Evolutionary conservation across 306 rosid genomes (phyloP).

Genomic region (Castanopsis chinensis): DNA sequence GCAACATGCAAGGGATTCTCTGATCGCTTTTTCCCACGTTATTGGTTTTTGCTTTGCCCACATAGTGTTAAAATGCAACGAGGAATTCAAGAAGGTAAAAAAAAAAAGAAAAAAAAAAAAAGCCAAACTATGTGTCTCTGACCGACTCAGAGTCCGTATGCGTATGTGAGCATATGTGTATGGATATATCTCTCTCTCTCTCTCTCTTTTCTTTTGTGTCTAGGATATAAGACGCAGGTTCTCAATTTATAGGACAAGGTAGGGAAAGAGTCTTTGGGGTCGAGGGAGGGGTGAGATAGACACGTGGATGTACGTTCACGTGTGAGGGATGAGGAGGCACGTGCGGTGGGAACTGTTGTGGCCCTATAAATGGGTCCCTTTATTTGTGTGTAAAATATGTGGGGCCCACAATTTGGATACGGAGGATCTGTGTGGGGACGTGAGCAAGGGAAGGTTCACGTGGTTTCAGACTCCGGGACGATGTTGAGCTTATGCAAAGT

Average conservation of each 20-base stretch:
- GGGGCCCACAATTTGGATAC: slow-evolving; percentile 67
- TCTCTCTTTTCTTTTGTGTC: slow-evolving; percentile 21
- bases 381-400: background rate
- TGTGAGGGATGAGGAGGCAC: slow-evolving; percentile 38
- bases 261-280: background rate
- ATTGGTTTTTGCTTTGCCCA: background rate
- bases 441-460: slow-evolving; percentile 41
- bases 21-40: slow-evolving; percentile 1
- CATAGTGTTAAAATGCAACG: background rate
- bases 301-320: slow-evolving; percentile 52
- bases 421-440: slow-evolving; percentile 82
- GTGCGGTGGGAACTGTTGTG: slow-evolving; percentile 27
- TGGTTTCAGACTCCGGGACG: slow-evolving; percentile 49
- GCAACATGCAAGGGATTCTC: slow-evolving; percentile 50
- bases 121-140: background rate
- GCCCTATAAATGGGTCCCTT: background rate
- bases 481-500: slow-evolving; percentile 14
- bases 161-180: background rate
- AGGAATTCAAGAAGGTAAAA: background rate
- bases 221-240: slow-evolving; percentile 47
- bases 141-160: background rate
- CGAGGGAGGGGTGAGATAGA: background rate
- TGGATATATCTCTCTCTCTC: slow-evolving; percentile 15
- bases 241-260: slow-evolving; percentile 53
- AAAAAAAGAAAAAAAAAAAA: background rate